Evolutionary conservation across 768 basidiomycete species (phyloP).

Genomic region (Tricholoma saponaceum): DNA sequence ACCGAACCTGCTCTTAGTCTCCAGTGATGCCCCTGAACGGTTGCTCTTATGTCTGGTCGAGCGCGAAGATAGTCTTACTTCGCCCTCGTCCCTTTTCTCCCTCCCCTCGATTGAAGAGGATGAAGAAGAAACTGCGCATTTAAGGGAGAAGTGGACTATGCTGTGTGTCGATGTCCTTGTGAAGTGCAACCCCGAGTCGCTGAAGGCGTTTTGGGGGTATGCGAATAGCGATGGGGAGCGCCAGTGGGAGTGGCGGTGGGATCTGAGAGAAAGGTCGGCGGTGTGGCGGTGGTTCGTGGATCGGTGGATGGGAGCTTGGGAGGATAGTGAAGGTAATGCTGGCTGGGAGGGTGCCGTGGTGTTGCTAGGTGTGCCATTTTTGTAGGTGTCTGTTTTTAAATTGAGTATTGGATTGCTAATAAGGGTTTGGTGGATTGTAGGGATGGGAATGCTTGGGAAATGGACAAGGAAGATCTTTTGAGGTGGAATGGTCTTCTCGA

Average conservation of each 20-base stretch:
- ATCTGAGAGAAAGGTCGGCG: slow-evolving; percentile 34
- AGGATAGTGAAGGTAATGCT: slow-evolving; percentile 16
- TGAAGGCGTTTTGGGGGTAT: slow-evolving; percentile 53
- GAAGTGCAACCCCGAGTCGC: slow-evolving; percentile 40
- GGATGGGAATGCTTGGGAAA: slow-evolving; percentile 44
- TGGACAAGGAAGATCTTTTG: slow-evolving; percentile 48
- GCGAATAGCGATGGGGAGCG: slow-evolving; percentile 16
- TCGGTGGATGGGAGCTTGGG: slow-evolving; percentile 46
- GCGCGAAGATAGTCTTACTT: slow-evolving; percentile 42
- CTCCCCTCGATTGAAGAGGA: slow-evolving; percentile 10
- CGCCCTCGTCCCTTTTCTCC: slow-evolving; percentile 14
- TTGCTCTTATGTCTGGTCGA: slow-evolving; percentile 48
- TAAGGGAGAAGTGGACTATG: slow-evolving; percentile 53
- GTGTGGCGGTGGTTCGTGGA: slow-evolving; percentile 59
- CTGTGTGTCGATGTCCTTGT: slow-evolving; percentile 54
- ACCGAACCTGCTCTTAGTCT: slow-evolving; percentile 35
- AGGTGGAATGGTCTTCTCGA: slow-evolving; percentile 59
- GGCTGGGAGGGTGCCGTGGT: slow-evolving; percentile 53
- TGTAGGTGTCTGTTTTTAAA: slow-evolving; percentile 22
- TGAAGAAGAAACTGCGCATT: slow-evolving; percentile 28
- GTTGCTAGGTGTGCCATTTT: slow-evolving; percentile 63
- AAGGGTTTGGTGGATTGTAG: slow-evolving; percentile 18
- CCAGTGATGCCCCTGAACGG: slow-evolving; percentile 32
- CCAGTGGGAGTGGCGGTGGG: slow-evolving; percentile 26
- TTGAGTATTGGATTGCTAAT: slow-evolving; percentile 4